Evolutionary conservation across 352 stramenopile species (phyloP).

Genomic region (Pythium monospermum): DNA sequence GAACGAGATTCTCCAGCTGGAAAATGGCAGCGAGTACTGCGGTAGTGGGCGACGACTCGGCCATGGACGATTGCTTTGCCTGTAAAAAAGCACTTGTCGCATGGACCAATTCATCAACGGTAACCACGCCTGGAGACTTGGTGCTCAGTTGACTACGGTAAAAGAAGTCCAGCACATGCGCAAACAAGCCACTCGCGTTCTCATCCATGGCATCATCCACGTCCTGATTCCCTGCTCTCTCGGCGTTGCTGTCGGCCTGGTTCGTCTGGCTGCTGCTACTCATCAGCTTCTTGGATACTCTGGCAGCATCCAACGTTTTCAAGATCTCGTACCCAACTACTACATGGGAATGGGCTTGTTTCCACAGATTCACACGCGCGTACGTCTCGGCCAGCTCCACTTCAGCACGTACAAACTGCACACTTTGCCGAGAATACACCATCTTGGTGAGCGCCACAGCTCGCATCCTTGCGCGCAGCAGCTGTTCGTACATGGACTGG

Average conservation of each 20-base stretch:
- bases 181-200: not conserved
- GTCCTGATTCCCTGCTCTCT: no score
- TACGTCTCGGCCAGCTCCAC: constrained; percentile 55
- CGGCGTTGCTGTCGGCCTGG: not conserved
- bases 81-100: no score
- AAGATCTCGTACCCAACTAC: constrained; percentile 33
- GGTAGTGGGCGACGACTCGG: not conserved
- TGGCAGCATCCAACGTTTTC: constrained; percentile 5
- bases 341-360: constrained; percentile 51
- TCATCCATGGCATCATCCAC: constrained; percentile 7
- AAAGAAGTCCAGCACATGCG: constrained; percentile 17
- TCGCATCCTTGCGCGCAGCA: constrained; percentile 52
- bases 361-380: constrained; percentile 57
- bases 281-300: constrained; percentile 7
- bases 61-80: not conserved
- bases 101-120: constrained; percentile 2
- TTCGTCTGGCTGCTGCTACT: constrained; percentile 6
- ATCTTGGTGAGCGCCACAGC: constrained; percentile 51
- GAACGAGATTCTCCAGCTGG: constrained; percentile 4
- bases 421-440: constrained; percentile 29
- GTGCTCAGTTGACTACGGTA: constrained; percentile 19
- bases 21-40: constrained; percentile 9
- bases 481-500: constrained; percentile 48
- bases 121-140: constrained; percentile 4
- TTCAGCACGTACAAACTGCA: constrained; percentile 39